phyloP scores from a whole-genome alignment of 2,329 filamentous ascomycete genomes.

The Gnomoniopsis sp. region DNA sequence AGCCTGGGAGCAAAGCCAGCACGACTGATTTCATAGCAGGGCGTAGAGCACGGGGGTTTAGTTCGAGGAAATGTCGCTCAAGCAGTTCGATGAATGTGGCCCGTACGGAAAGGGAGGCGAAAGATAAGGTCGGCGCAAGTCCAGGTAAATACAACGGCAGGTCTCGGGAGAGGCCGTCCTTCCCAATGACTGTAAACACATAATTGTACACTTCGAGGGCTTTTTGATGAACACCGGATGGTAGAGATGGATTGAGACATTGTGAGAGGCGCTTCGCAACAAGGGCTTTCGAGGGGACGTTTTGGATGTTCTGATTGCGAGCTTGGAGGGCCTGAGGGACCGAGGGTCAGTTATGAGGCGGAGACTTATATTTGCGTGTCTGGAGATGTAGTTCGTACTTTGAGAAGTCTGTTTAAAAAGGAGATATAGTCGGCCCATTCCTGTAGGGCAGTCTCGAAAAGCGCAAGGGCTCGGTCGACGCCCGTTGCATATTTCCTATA shows the following conservation, averaged over 20 bases:
- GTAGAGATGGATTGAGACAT: slow-evolving; percentile 88
- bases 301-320: slow-evolving; percentile 66
- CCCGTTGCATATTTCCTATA: slow-evolving; percentile 87
- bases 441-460: slow-evolving; percentile 90
- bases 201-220: slow-evolving; percentile 89
- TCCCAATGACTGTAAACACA: slow-evolving; percentile 82
- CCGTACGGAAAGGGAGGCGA: slow-evolving; percentile 88
- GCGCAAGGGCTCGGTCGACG: slow-evolving; percentile 79
- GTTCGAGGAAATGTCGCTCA: slow-evolving; percentile 71
- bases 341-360: slow-evolving; percentile 23
- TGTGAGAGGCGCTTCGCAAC: slow-evolving; percentile 91
- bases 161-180: slow-evolving; percentile 75
- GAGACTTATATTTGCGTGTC: not conserved
- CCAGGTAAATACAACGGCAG: slow-evolving; percentile 87
- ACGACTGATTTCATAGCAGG: slow-evolving; percentile 90
- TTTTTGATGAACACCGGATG: slow-evolving; percentile 97
- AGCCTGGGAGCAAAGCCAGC: slow-evolving; percentile 80
- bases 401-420: slow-evolving; percentile 85
- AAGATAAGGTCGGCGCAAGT: slow-evolving; percentile 83
- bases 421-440: slow-evolving; percentile 99
- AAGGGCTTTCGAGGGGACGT: slow-evolving; percentile 76
- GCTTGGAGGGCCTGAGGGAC: slow-evolving; percentile 76
- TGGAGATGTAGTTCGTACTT: slow-evolving; percentile 49
- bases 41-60: slow-evolving; percentile 69
- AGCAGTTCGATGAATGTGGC: slow-evolving; percentile 81